These are phyloP conservation scores for Eucalyptus albens DNA, from an alignment of 345 rosid species.

Conservation along the genomic window DNA sequence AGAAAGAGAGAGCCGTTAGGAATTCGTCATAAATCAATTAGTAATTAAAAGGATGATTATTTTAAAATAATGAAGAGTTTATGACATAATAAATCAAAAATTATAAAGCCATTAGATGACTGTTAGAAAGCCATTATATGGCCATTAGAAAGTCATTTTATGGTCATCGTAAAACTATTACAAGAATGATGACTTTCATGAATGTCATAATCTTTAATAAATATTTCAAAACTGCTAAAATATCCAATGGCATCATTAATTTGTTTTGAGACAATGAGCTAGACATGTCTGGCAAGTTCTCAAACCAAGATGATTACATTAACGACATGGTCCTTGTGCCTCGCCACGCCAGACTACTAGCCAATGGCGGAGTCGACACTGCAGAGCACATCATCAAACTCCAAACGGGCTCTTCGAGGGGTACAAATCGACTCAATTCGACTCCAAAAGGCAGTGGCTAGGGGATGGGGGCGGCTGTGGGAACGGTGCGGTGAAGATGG, in stretches of 20 bases:
- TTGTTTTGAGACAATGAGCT: too few relatives aligned
- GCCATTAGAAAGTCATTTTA: too few relatives aligned
- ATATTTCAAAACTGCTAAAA: too few relatives aligned
- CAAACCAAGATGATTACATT: neutral
- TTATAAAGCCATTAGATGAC: too few relatives aligned
- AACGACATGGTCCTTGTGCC: neutral
- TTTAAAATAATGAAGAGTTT: too few relatives aligned
- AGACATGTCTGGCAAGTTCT: neutral
- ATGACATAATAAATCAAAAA: too few relatives aligned
- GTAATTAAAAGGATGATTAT: fast-evolving
- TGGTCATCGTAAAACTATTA: fast-evolving
- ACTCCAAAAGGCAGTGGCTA: neutral
- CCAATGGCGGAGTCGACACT: neutral
- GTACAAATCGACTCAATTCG: neutral
- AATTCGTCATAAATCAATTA: too few relatives aligned
- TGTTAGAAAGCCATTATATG: fast-evolving
- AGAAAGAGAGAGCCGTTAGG: too few relatives aligned
- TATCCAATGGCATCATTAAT: too few relatives aligned
- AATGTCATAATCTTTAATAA: too few relatives aligned
- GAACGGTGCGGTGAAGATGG: neutral
- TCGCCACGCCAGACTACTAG: fast-evolving
- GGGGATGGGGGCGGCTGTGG: neutral
- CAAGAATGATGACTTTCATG: too few relatives aligned
- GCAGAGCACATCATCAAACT: neutral
- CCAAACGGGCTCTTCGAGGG: neutral